Base-by-base conservation (phyloP, 2,329 filamentous ascomycete species). In the Penicillium corylophilum region DNA sequence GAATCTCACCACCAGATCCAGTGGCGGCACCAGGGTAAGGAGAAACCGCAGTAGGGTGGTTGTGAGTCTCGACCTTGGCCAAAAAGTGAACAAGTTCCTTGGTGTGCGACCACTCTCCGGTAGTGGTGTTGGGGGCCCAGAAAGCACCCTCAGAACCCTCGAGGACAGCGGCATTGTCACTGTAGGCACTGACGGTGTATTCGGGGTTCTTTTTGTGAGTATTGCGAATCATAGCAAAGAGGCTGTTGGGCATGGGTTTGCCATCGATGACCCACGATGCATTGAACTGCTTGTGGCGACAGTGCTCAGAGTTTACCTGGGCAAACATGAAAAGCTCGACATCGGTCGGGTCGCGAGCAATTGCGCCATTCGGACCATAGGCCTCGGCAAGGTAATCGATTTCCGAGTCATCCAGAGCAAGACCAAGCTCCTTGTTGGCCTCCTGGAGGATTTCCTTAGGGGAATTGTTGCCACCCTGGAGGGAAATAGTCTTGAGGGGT, bases 311-410 rank as follows among this genome's bases (percentile, higher is more conserved):
- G 78, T 97, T 97, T 70, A 99, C 93, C 75, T 99, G 94, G 15
- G 93, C 93, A 71, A 97, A 99, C 94, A 97, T 97, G 80, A 97
- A 97, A 20, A 97, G 81, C 75, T 99, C 94, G 40, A 97, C 89
- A 70, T 97, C 94, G 54, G 91, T 87, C 1, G 90, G 90, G 44
- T 86, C 77, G 55, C 80, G 71, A 12, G 80, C 80, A 44, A 84
- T 76, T 45, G 78, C 72, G 3, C 80, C 80, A 26, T 85, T 81
- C 33, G 84, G 78, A 5, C 83, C 84, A 72, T 90, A 94, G 38
- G 87, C 86, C 61, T 91, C 85, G n/a, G 96, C 89, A 35, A 99
- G 80, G 67, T 99, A 97, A 53, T 95, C 86, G 71, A 97, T 95
- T 71, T 99, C 92, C 8, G 87, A 86, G 51, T 85, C 80, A 70